These are phyloP conservation scores for Capronia coronata DNA, from an alignment of 2,329 filamentous ascomycete species.

Conservation along the genomic window DNA sequence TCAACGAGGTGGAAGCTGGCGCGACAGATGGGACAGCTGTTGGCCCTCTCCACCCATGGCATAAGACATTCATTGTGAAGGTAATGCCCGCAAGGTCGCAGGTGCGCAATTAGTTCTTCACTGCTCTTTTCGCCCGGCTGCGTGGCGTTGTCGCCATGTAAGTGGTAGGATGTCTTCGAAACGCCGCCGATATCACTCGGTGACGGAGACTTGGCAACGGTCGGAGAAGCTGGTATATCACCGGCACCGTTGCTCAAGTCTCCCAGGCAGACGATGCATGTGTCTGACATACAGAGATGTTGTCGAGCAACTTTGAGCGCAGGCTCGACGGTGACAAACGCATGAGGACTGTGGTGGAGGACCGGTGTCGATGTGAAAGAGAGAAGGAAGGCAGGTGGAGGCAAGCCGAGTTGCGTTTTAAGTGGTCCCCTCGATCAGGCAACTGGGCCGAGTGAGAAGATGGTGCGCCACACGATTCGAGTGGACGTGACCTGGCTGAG, in stretches of 20 bases:
- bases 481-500: background rate
- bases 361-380: conserved; percentile 17
- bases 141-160: conserved; percentile 29
- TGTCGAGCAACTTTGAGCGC: conserved; percentile 29
- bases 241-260: conserved; percentile 56
- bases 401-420: conserved; percentile 10
- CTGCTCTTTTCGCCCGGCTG: conserved; percentile 28
- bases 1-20: conserved; percentile 85
- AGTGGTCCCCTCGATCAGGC: conserved; percentile 5
- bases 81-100: conserved; percentile 77
- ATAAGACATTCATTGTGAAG: conserved; percentile 88
- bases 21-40: conserved; percentile 95
- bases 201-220: conserved; percentile 37
- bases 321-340: conserved; percentile 12
- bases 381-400: conserved; percentile 20
- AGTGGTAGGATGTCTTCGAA: conserved; percentile 30
- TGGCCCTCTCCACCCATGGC: conserved; percentile 92
- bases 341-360: conserved; percentile 15
- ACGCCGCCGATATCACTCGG: conserved; percentile 28
- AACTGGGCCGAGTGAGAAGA: conserved; percentile 4
- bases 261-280: conserved; percentile 66
- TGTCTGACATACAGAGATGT: conserved; percentile 49
- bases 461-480: background rate
- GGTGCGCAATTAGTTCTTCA: conserved; percentile 48
- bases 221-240: conserved; percentile 42